Conservation (phyloP, 2,329 filamentous ascomycete genomes). For the Bipolaris sorokiniana region DNA sequence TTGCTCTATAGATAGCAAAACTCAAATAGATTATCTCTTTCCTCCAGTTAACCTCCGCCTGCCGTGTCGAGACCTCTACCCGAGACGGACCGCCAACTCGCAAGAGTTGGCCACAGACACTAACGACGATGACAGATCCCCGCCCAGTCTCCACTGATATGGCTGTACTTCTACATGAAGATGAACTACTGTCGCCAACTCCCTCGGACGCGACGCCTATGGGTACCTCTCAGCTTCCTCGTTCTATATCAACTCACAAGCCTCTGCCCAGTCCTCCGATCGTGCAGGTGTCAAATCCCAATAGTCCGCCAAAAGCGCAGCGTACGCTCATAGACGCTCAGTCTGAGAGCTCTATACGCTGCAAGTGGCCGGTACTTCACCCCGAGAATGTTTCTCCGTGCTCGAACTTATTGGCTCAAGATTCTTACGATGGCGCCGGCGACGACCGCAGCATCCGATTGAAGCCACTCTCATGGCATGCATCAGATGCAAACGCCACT, state of each 20-base stretch:
- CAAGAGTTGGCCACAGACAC: constrained; percentile 4
- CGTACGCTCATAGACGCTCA: constrained; percentile 51
- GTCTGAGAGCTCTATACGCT: constrained; percentile 37
- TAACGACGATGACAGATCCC: constrained; percentile 11
- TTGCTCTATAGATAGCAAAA: constrained; percentile 5
- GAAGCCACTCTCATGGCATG: constrained; percentile 30
- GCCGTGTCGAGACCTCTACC: not conserved
- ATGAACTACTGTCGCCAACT: constrained; percentile 1
- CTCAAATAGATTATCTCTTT: not conserved
- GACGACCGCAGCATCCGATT: constrained; percentile 18
- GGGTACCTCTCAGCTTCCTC: constrained; percentile 38
- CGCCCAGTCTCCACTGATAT: constrained; percentile 10
- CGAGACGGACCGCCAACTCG: constrained; percentile 12
- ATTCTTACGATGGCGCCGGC: constrained; percentile 14
- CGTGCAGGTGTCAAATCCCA: constrained; percentile 36
- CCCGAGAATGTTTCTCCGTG: constrained; percentile 35
- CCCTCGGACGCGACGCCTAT: constrained; percentile 10
- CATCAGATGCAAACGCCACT: constrained; percentile 13
- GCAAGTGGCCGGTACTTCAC: constrained; percentile 37
- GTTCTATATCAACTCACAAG: constrained; percentile 41
- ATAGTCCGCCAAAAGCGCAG: constrained; percentile 45
- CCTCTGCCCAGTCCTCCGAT: constrained; percentile 50
- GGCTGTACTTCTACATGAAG: constrained; percentile 19
- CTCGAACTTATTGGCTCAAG: constrained; percentile 4
- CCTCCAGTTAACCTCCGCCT: not conserved